Evolutionary conservation across 164 flowering plant genomes (phyloP).

Genomic region (Magnolia sinica): DNA sequence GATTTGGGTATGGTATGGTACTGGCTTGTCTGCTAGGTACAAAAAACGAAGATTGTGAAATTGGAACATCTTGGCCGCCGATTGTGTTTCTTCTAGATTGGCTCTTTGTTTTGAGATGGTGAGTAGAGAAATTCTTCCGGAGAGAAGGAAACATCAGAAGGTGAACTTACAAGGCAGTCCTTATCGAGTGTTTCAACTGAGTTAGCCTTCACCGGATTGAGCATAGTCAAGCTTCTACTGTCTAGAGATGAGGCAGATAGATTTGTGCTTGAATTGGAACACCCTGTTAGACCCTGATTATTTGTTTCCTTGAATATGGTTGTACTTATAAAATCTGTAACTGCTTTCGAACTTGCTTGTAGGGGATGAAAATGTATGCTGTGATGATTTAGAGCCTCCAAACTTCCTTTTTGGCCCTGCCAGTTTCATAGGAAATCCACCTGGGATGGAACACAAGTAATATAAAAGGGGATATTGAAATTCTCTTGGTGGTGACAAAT

Average conservation of each 20-base stretch:
- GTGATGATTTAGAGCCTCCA: neutral
- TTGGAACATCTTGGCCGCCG: neutral
- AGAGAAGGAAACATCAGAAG: neutral
- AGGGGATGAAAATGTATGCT: neutral
- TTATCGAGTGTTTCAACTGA: neutral
- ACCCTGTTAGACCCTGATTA: neutral
- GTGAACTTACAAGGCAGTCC: neutral
- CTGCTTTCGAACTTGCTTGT: neutral
- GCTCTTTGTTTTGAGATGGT: neutral
- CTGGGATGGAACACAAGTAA: neutral
- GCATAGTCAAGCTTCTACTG: neutral
- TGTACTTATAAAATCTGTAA: neutral
- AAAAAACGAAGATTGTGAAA: neutral
- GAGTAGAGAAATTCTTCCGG: neutral
- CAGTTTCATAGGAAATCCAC: neutral
- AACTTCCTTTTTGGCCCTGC: neutral
- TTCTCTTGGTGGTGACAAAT: neutral
- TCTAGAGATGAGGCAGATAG: neutral
- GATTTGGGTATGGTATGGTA: neutral
- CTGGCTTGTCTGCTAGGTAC: neutral
- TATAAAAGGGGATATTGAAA: neutral
- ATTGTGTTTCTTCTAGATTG: neutral
- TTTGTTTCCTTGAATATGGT: neutral
- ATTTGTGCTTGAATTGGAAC: neutral
- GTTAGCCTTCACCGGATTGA: neutral